A percentile compares a stretch with the other conserved stretches of the same genome.
Evolutionary conservation across 2,329 filamentous ascomycete genomes (phyloP).

Genomic region (Fulvia fulva): DNA sequence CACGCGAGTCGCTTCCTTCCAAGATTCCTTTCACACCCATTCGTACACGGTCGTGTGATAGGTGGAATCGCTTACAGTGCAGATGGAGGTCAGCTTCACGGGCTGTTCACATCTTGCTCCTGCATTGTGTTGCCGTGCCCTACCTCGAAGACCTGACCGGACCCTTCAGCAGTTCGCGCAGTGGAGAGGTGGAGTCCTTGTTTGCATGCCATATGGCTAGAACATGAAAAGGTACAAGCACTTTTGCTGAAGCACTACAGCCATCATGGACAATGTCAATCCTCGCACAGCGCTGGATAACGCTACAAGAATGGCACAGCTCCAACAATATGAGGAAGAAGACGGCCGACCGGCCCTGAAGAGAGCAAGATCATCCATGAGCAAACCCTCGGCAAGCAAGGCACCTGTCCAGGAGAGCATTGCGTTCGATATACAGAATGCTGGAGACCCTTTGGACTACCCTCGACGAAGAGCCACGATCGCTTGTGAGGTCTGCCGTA

Average conservation of each 20-base stretch:
- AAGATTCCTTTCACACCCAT: not conserved
- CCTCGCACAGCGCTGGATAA: not conserved
- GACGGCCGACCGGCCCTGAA: not conserved
- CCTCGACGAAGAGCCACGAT: conserved; percentile 33
- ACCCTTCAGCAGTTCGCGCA: not conserved
- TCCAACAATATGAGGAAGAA: not conserved
- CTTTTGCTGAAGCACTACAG: not conserved
- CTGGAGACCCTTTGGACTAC: conserved; percentile 30
- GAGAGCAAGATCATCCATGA: not conserved
- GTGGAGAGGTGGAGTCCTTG: not conserved
- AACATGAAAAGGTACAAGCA: not conserved
- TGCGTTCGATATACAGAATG: not conserved
- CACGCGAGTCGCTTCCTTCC: not conserved
- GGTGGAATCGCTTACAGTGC: not conserved
- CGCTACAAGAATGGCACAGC: not conserved
- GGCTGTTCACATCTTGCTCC: not conserved
- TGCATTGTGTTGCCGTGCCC: not conserved
- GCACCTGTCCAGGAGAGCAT: not conserved
- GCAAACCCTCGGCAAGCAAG: not conserved
- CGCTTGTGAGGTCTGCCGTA: conserved; percentile 34
- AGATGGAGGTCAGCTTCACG: conserved; percentile 3
- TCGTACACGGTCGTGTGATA: not conserved
- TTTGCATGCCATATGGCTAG: not conserved
- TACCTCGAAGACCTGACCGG: not conserved
- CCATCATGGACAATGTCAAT: not conserved